Conservation (phyloP, 441 rosid genomes). For the Euphorbia corollata region DNA sequence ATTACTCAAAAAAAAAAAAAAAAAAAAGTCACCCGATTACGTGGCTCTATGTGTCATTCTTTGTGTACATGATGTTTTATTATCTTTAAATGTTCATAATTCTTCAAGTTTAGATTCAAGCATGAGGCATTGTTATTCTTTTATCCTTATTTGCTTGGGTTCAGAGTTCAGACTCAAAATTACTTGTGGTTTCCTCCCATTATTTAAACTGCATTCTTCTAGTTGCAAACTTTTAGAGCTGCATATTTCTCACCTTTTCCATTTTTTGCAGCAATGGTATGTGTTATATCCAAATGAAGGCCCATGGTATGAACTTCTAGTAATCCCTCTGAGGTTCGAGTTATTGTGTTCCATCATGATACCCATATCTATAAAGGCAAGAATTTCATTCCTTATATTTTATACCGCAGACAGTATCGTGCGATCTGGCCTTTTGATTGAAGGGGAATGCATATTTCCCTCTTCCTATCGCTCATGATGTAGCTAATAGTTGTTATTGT, state of each 20-base stretch:
- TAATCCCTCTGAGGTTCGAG: slow-evolving; percentile 96
- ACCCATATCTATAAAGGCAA: slow-evolving; percentile 95
- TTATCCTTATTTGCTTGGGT: not conserved
- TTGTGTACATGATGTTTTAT: not conserved
- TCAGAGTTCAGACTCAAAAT: slow-evolving; percentile 1
- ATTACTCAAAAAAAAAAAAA: too few relatives aligned
- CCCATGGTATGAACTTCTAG: slow-evolving; percentile 92
- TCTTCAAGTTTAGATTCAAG: not conserved
- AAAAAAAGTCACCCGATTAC: not conserved
- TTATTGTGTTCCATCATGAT: slow-evolving; percentile 99
- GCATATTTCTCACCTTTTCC: not conserved
- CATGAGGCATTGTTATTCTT: not conserved
- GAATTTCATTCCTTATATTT: slow-evolving; percentile 4
- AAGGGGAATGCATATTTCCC: not conserved
- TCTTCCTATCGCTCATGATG: not conserved
- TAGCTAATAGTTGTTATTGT: not conserved
- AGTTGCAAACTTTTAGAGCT: too few relatives aligned
- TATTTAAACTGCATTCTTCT: too few relatives aligned
- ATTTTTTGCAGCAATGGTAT: slow-evolving; percentile 85
- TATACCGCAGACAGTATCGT: slow-evolving; percentile 4
- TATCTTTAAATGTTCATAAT: not conserved
- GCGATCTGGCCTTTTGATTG: not conserved
- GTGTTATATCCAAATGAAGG: slow-evolving; percentile 82
- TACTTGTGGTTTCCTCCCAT: not conserved
- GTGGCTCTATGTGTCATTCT: not conserved